Evolutionary conservation across 1,284 basidiomycete species (phyloP), one percentile per base, ranked within the genome.

Genomic region (Puccinia brachypodii): DNA sequence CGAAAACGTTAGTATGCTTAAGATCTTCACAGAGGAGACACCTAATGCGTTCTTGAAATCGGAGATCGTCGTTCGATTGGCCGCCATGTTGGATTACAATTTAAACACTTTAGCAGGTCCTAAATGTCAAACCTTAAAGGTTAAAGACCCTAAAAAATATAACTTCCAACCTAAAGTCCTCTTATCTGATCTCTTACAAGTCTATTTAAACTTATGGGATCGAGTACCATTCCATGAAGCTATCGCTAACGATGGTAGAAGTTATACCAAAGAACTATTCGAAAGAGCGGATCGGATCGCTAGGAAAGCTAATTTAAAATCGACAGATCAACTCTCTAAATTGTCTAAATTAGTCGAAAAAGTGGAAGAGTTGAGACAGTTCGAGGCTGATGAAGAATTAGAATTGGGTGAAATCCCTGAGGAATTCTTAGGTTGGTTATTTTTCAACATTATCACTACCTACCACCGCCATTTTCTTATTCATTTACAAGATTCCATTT

Each of bases 11-110:
- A 92, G 92, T 69, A 89, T 98, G 31, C 90, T 99, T 83, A 94
- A 94, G 86, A 90, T 94, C 79, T 96, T 99, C 87, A 97, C 96
- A 0, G 93, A 91, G 0, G 94, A 97, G 86, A 94, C 94, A 0
- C 94, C 93, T 85, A 91, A 90, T 58, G 95, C 96, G 0, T 99
- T 99, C 88, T 93, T 98, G 90, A 93, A 94, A 87, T 92, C 94
- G 2, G 97, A 99, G 87, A 98, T 99, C 80, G 94, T 99, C 40
- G 93, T 96, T 85, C 91, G 94, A 56, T 89, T 99, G 22, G 96
- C 97, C 3, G 96, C 96, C 0, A 98, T 98, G 94, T 88, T 99
- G 84, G 93, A 98, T 86, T 96, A 96, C 88, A 98, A 98, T 85
- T 89, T 99, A 33, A 91, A 93, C 75, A 92, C 92, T 7, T 91